Evolutionary conservation across 257 asterid species (phyloP).

Genomic region (Ilex asprella): DNA sequence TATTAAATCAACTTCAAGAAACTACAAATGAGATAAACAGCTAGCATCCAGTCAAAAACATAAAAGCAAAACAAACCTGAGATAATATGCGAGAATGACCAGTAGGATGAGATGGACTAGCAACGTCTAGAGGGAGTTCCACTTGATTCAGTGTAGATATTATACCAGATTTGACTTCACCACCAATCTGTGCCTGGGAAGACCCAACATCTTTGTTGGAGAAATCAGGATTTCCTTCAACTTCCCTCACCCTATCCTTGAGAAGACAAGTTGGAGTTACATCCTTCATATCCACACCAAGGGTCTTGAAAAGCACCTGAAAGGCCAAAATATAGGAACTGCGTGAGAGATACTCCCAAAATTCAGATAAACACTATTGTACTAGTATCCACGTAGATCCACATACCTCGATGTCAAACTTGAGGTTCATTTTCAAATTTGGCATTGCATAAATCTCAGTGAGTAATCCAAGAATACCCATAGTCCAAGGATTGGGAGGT

Average conservation of each 20-base stretch:
- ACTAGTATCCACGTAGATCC: background rate
- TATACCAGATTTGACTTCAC: slow-evolving; percentile 68
- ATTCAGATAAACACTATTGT: no score
- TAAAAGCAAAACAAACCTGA: slow-evolving; percentile 43
- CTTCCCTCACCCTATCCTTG: slow-evolving; percentile 71
- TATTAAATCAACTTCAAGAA: slow-evolving; percentile 13
- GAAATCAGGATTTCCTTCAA: slow-evolving; percentile 97
- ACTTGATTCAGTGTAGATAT: slow-evolving; percentile 59
- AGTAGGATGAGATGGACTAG: slow-evolving; percentile 50
- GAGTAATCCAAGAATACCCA: slow-evolving; percentile 91
- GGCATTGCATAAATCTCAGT: slow-evolving; percentile 97
- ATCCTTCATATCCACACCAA: slow-evolving; percentile 82
- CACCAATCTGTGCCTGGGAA: slow-evolving; percentile 63
- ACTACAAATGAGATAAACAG: background rate
- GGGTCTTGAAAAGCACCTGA: slow-evolving; percentile 91
- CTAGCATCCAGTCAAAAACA: background rate
- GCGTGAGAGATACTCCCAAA: background rate
- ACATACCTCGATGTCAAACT: slow-evolving; percentile 93
- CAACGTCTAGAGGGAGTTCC: slow-evolving; percentile 62
- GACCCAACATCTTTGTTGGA: slow-evolving; percentile 78
- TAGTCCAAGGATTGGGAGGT: slow-evolving; percentile 99
- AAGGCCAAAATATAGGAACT: slow-evolving; percentile 15
- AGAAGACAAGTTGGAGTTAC: slow-evolving; percentile 82
- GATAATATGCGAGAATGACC: slow-evolving; percentile 62
- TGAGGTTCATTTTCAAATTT: slow-evolving; percentile 92